Base-by-base conservation (phyloP, 1,284 basidiomycete species). In the Irpex sp. region DNA sequence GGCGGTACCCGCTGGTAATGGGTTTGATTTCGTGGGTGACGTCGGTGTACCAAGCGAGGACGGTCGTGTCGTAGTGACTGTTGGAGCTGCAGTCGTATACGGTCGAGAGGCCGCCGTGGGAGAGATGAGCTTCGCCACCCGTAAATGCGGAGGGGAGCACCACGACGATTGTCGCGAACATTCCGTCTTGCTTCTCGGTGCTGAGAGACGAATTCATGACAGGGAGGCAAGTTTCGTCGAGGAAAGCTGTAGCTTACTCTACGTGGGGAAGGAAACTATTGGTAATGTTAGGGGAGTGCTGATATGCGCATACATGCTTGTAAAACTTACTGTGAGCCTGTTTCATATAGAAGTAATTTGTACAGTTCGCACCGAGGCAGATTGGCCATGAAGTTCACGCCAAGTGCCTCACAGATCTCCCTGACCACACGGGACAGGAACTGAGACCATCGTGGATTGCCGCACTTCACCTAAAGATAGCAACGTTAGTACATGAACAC, bases 11-110 rank as follows among this genome's bases (percentile, higher is more conserved):
- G 17, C 75, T 73, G 3, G 74, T 77, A 31, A 83, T 70, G 4
- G 80, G 76, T 64, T 80, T 78, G 59, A 82, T 73, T 68, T 79
- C 78, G 65, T 82, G 79, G 26, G 68, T 69, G 58, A 82, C 80
- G 63, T 82, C 80, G 9, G 78, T 80, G 66, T 82, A 83, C 80
- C 81, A 83, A 2, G 80, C 74, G n/a, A 82, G 68, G 7, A 81
- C 71, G 4, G 75, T 70, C 0, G 78, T 80, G 4, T 69, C 66
- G 7, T 70, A 62, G 3, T 71, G 60, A 26, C 75, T 75, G 26
- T 66, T 61, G 5, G 63, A 19, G 1, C 75, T 66, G 21, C 74
- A 69, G 66, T 81, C 76, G 63, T 78, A 71, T 5, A 71, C 67
- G 56, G 71, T 67, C 9, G 68, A 70, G 8, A 66, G 61, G 9